A percentile compares a stretch with the other conserved stretches of the same genome.
These are phyloP conservation scores for Phytophthora pseudosyringae DNA, from an alignment of 352 stramenopile genomes.

Conservation along the genomic window DNA sequence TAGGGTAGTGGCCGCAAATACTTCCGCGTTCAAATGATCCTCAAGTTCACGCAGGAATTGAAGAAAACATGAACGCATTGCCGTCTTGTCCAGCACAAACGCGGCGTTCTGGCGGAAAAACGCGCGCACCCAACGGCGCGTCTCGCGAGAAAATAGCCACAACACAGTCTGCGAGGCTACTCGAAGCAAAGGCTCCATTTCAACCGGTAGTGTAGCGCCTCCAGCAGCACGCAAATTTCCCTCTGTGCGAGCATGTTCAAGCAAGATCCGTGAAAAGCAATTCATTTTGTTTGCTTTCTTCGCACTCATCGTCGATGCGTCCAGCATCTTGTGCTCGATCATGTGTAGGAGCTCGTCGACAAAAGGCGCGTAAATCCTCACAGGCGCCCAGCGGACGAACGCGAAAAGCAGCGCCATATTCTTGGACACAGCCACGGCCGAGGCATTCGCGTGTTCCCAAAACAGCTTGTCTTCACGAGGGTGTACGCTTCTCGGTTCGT, in stretches of 20 bases:
- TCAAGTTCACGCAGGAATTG: slow-evolving; percentile 52
- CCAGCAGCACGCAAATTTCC: background rate
- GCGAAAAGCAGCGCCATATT: slow-evolving; percentile 63
- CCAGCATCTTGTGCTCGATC: slow-evolving; percentile 46
- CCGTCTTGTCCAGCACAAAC: slow-evolving; percentile 46
- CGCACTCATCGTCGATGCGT: slow-evolving; percentile 18
- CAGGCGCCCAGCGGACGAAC: slow-evolving; percentile 57
- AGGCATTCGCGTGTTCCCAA: slow-evolving; percentile 56
- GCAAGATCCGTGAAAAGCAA: slow-evolving; percentile 52
- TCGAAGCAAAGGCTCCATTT: slow-evolving; percentile 52
- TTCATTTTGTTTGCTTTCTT: slow-evolving; percentile 42
- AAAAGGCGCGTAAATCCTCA: slow-evolving; percentile 50
- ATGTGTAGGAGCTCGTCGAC: slow-evolving; percentile 57
- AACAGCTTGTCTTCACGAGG: slow-evolving; percentile 56
- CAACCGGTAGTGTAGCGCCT: slow-evolving; percentile 18
- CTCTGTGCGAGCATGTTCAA: slow-evolving; percentile 41
- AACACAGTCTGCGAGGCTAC: slow-evolving; percentile 43
- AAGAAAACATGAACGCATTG: slow-evolving; percentile 54
- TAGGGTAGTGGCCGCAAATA: slow-evolving; percentile 50
- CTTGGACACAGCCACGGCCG: slow-evolving; percentile 53
- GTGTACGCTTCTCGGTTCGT: background rate
- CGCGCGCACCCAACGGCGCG: slow-evolving; percentile 41
- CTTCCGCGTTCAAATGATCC: slow-evolving; percentile 49
- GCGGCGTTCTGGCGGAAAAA: slow-evolving; percentile 54
- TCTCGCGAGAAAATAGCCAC: slow-evolving; percentile 65